Evolutionary conservation across 192 early-diverging fungal species (phyloP), one percentile per base, ranked within the genome.

Genomic region (Backusella liffmaniae): DNA sequence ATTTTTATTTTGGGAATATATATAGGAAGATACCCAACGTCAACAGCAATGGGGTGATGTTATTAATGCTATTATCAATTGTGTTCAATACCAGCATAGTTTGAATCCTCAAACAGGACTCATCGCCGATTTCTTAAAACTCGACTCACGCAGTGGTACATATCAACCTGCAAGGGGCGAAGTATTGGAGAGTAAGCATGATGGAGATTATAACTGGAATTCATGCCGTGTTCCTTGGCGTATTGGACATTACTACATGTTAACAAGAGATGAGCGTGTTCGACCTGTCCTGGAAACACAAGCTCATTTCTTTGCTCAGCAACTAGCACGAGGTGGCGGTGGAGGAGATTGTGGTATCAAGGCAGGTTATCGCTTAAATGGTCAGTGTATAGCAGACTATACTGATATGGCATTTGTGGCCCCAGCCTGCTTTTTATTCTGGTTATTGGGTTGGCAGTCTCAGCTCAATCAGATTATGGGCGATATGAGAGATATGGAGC

Each of bases 171-270:
- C 82, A 4, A n/a, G 39, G 4, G 73, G 82, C 8, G 73, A 88
- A 65, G 80, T 88, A 36, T 72, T 88, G 13, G 87, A 86, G 72
- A 84, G 86, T 70, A 81, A 85, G 65, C 82, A 85, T 76, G 78
- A 81, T 51, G 56, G 77, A 59, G 82, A 86, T 59, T 88, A 79
- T 53, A 88, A 88, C 67, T 88, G 87, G 87, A 88, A 88, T 67
- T 86, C 85, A 9, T 88, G 87, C 36, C 85, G 87, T 73, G 87
- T 88, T 9, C 87, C 87, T 72, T 88, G 87, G 87, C 82, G 85
- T 13, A 73, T 88, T 1, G 85, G 83, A 4, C 77, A 84, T 56
- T 88, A 85, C 53, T 86, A 88, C 51, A 79, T 86, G 15, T 72
- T 85, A 46, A 86, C 87, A 1, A 59, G 72, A 10, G 87, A 88